Base-by-base conservation (phyloP, 805 yeast species). In the Cyberlindnera petersonii region DNA sequence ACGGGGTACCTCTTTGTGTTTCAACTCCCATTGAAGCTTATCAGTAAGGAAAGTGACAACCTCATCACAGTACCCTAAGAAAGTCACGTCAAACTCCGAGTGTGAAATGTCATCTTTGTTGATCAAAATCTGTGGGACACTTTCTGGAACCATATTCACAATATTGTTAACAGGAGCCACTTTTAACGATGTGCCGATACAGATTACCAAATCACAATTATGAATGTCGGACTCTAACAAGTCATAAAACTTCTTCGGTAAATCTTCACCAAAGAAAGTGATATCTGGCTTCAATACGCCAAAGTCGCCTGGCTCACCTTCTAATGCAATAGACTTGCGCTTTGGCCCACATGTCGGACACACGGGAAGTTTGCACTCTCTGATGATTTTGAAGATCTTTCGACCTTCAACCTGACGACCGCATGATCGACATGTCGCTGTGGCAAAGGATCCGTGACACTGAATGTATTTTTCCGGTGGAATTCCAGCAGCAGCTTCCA, bases 201-300 rank as follows among this genome's bases (percentile, higher is more conserved):
- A 83, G 5, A 88, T 70, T 31, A 89, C 64, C 39, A 88, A 65
- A 60, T 89, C 97, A 61, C 95, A 86, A 29, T 73, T 66, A 15
- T 61, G 51, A 6, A 80, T 67, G 56, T 89, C 96, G 30, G 71
- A 69, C 29, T 67, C 65, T 21, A 80, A 72, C 22, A 66, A 58
- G 32, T 72, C 71, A 50, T 86, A 89, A 55, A 82, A 88, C 33
- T 69, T 61, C 11, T 68, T 67, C 1, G 96, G 96, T 42, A 88
- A 66, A 13, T 79, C 76, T 59, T 88, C 96, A 13, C 95, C 95
- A 50, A 88, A 88, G 55, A 88, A 88, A 0, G 95, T 87, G 44
- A 88, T 88, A 56, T 88, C 95, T 0, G 97, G 97, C 58, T 89
- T 88, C 74, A 86, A 71, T 3, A 87, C 91, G 13, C 96, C 96